Evolutionary conservation across 768 basidiomycete genomes (phyloP), one percentile per base, ranked within the genome.

Genomic region (Galerina sulciceps): DNA sequence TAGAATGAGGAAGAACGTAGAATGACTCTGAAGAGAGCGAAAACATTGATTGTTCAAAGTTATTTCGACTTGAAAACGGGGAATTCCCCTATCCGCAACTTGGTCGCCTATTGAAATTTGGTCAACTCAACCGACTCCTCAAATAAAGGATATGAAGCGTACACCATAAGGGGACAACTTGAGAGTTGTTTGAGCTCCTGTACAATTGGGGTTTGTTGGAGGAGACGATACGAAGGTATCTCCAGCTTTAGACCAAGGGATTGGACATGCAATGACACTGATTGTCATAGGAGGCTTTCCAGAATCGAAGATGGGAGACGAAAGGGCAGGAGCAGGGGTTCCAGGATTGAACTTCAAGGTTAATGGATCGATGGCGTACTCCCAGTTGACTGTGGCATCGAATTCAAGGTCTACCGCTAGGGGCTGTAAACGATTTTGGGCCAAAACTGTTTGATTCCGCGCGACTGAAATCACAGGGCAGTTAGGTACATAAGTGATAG

Each of bases 291-390:
- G 79, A 10, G 81, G 79, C 55, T 76, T 71, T 9, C 81, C 80
- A 8, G 79, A 73, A 66, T 84, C 82, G 64, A 79, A 85, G 11
- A 81, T 68, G 0, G 80, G 81, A 13, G 79, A 78, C 4, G 81
- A 80, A 18, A 81, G 71, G 15, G 72, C 73, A 18, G 71, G 47
- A 2, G 75, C 72, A 3, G 73, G 70, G 13, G 65, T 68, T 23
- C 57, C 63, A 41, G 73, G 71, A 52, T 65, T 64, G 67, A 81
- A 82, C 47, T 71, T 71, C 26, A 80, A 61, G 4, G 78, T 78
- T 2, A 72, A 63, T 0, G 81, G 81, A 65, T 86, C 83, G 58
- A 85, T 83, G 14, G 84, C 83, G 63, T 80, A 83, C 62, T 82
- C 79, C 84, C 83, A 85, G 9, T 72, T 61, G 2, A 65, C 73